A percentile compares a stretch with the other conserved stretches of the same genome.
These are phyloP conservation scores for Oryza brachyantha DNA, from an alignment of 176 grass and related monocot genomes.

Conservation along the genomic window DNA sequence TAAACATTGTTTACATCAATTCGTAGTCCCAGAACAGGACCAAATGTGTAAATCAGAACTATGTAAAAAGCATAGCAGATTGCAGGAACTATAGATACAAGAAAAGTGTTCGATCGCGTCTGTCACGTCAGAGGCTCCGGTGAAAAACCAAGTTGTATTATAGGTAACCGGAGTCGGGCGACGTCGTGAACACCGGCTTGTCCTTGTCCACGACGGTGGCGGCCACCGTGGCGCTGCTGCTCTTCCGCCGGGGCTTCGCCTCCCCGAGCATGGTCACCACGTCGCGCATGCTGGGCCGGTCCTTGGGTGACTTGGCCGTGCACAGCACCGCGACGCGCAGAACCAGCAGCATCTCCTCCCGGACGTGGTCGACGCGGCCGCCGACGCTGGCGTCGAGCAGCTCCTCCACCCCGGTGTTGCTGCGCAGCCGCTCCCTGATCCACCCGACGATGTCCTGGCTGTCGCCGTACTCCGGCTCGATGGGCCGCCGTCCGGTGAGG, in stretches of 20 bases:
- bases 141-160: conserved; percentile 29
- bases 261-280: conserved; percentile 89
- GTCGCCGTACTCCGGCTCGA: conserved; percentile 81
- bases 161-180: conserved; percentile 61
- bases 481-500: conserved; percentile 69
- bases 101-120: not conserved
- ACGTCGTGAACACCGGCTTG: conserved; percentile 90
- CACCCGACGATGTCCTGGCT: conserved; percentile 74
- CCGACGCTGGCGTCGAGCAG: conserved; percentile 68
- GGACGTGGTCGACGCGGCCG: conserved; percentile 64
- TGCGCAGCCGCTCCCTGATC: conserved; percentile 69
- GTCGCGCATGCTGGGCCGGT: conserved; percentile 85
- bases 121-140: not conserved
- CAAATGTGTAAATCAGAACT: conserved; percentile 33
- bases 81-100: conserved; percentile 45
- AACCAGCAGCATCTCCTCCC: conserved; percentile 94
- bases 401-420: conserved; percentile 67
- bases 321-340: conserved; percentile 83
- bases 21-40: not conserved
- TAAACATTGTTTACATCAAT: conserved; percentile 46
- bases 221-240: conserved; percentile 57
- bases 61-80: conserved; percentile 23
- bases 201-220: conserved; percentile 65
- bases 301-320: conserved; percentile 85
- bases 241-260: conserved; percentile 92